These are phyloP conservation scores for Sugiyamaella japonica DNA, from an alignment of 1,139 yeast genomes.

Conservation along the genomic window DNA sequence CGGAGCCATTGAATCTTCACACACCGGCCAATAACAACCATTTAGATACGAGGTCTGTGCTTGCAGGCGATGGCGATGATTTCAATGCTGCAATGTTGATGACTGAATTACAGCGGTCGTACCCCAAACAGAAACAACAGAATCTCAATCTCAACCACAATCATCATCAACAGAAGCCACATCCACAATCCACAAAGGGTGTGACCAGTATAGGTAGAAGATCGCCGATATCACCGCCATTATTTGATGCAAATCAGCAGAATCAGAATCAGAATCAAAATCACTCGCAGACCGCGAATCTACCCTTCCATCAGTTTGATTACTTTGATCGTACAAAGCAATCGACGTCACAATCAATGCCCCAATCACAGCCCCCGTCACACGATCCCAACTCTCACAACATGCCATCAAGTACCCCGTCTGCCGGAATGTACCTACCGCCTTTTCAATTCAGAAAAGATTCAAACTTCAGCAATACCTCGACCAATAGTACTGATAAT, in stretches of 20 bases:
- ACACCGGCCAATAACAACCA: slow-evolving; percentile 5
- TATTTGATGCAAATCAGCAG: neutral
- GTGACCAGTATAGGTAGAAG: neutral
- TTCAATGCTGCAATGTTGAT: slow-evolving; percentile 34
- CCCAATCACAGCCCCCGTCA: too few relatives aligned
- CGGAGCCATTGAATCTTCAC: slow-evolving; percentile 12
- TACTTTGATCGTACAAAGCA: slow-evolving; percentile 9
- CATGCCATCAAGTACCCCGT: neutral
- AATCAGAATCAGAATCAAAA: neutral
- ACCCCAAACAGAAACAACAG: slow-evolving; percentile 17
- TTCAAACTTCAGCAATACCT: slow-evolving; percentile 8
- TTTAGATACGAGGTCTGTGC: slow-evolving; percentile 48
- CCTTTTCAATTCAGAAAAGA: slow-evolving; percentile 18
- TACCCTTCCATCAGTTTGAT: slow-evolving; percentile 13
- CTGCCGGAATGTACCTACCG: slow-evolving; percentile 11
- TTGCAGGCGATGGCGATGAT: slow-evolving; percentile 26
- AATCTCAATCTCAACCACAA: too few relatives aligned
- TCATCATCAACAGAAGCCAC: slow-evolving; percentile 11
- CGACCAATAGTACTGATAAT: slow-evolving; percentile 3
- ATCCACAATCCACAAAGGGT: slow-evolving; percentile 5
- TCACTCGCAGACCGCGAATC: too few relatives aligned
- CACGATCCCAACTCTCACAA: neutral
- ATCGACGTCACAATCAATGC: too few relatives aligned
- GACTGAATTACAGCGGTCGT: slow-evolving; percentile 36
- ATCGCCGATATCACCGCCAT: slow-evolving; percentile 14